Conservation (phyloP, 352 stramenopile species). For the Globisporangium canariense region DNA sequence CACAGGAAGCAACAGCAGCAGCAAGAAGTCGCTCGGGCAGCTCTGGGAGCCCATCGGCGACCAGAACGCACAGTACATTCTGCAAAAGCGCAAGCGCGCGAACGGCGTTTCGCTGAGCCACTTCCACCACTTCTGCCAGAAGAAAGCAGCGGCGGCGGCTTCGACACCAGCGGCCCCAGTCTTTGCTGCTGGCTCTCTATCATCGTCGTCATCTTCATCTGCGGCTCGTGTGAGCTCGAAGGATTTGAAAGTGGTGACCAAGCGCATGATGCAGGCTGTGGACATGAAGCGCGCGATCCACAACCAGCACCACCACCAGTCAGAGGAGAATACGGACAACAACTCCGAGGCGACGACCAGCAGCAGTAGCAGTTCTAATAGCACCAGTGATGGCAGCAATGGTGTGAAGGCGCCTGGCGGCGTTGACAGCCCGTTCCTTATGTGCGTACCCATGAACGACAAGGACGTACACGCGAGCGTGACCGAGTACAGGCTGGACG, state of each 20-base stretch:
- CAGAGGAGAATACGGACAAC: neutral
- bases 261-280: conserved; percentile 53
- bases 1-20: conserved; percentile 7
- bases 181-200: neutral
- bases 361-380: neutral
- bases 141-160: neutral
- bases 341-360: neutral
- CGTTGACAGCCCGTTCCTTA: conserved; percentile 28
- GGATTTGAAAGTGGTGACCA: conserved; percentile 48
- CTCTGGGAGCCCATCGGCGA: conserved; percentile 70
- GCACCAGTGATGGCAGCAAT: neutral
- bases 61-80: conserved; percentile 68
- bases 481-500: conserved; percentile 57
- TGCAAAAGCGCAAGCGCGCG: conserved; percentile 37
- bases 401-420: neutral
- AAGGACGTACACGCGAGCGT: conserved; percentile 48
- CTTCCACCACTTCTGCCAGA: conserved; percentile 58
- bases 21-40: conserved; percentile 47
- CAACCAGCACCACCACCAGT: neutral
- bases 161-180: neutral
- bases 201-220: neutral
- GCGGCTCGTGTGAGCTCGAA: conserved; percentile 11
- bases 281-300: conserved; percentile 22
- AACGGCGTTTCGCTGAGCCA: conserved; percentile 51
- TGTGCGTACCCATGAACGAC: conserved; percentile 77